Percentiles rank a stretch among this genome's conserved stretches.
Evolutionary conservation across 2,329 filamentous ascomycete species (phyloP).

Genomic region (Trematosphaeria pertusa): DNA sequence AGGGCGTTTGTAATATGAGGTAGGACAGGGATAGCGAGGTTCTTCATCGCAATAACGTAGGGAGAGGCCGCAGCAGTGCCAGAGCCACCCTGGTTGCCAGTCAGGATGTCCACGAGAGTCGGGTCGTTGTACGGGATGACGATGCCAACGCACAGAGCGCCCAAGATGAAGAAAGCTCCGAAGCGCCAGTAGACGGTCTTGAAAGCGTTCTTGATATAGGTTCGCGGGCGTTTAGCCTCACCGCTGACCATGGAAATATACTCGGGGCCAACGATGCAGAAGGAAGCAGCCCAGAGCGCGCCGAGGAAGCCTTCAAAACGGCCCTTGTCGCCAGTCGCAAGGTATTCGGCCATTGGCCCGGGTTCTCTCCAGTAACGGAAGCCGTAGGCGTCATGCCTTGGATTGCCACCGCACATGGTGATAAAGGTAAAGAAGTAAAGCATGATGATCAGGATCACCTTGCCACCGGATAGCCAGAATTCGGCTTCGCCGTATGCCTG

Average conservation of each 20-base stretch:
- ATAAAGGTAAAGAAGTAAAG: conserved; percentile 57
- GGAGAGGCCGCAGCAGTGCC: conserved; percentile 65
- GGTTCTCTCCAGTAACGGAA: conserved; percentile 55
- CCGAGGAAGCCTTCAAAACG: conserved; percentile 49
- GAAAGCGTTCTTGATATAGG: conserved; percentile 56
- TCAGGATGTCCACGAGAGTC: conserved; percentile 66
- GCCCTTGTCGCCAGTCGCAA: conserved; percentile 31
- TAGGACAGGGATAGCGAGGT: conserved; percentile 59
- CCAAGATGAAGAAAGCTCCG: conserved; percentile 55
- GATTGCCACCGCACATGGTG: conserved; percentile 55
- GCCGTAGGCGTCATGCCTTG: conserved; percentile 50
- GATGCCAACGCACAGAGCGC: conserved; percentile 54
- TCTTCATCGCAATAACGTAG: conserved; percentile 68
- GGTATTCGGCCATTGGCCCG: conserved; percentile 40
- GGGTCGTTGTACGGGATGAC: conserved; percentile 70
- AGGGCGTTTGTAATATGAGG: conserved; percentile 66
- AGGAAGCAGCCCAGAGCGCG: conserved; percentile 52
- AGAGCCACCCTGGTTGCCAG: conserved; percentile 30
- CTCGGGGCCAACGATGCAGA: conserved; percentile 57
- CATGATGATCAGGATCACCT: conserved; percentile 55
- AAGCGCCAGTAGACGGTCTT: conserved; percentile 57
- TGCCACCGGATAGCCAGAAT: conserved; percentile 55
- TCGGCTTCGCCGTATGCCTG: conserved; percentile 54
- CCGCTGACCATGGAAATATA: conserved; percentile 58
- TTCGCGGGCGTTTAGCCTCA: conserved; percentile 55